Evolutionary conservation across 805 yeast species (phyloP), one percentile per base, ranked within the genome.

Genomic region (Candida tibetensis): DNA sequence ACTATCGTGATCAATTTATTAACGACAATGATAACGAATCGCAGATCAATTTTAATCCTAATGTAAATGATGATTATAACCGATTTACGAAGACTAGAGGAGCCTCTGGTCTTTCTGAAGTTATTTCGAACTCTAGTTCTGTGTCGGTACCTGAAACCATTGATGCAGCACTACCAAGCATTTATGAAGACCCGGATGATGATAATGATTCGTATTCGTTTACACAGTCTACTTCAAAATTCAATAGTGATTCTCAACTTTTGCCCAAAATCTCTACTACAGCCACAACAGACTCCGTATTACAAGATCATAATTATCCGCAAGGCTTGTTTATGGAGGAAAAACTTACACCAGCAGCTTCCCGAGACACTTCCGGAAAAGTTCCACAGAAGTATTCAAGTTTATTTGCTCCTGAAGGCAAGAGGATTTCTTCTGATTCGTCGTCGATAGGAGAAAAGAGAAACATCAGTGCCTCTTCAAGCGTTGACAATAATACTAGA

Each of bases 1-100:
- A 60, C 28, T 74, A 55, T 51, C 59, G 80, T 36, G 78, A 73
- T 41, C 70, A 69, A 36, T 74, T 74, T 39, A 73, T 74, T 29
- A 61, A 58, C 44, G 73, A 65, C 36, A 63, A 63, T 30, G 72
- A 67, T 30, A 68, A 66, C 34, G 74, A 64, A 48, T 51, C 57
- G 1, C 39, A 49, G 6, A 50, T 60, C 27, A 60, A 60, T 35
- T 58, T 58, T 37, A 55, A 49, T 28, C 54, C 53, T 9, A 39
- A 47, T 41, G 40, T 42, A 34, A 19, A 26, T 19, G 50, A 45
- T 22, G 54, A 49, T 5, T 67, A 66, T 43, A 54, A 51, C 28
- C 57, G 50, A 42, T 67, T 67, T 43, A 65, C 71, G 2, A 62
- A 58, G 28, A 39, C 48, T 31, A 47, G 60, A 14, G 43, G 49